Conservation (phyloP, 2,329 filamentous ascomycete species). For the Venturia oleaginea region DNA sequence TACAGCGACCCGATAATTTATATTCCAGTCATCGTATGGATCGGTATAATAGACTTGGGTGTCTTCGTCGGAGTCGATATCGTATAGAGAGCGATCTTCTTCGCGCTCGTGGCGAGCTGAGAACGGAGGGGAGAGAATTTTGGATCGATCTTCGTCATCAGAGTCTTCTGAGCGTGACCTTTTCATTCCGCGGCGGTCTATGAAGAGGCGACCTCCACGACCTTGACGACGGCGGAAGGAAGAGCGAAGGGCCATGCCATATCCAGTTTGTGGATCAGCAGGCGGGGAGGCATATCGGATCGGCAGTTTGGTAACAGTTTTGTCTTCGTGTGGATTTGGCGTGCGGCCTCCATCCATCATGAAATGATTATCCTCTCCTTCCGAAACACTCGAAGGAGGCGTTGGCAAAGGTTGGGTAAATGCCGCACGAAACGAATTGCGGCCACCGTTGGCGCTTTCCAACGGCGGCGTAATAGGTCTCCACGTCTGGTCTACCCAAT, state of each 20-base stretch:
- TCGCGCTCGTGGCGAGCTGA: constrained; percentile 9
- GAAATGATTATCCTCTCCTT: constrained; percentile 56
- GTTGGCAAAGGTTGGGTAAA: constrained; percentile 33
- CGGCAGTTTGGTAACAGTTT: constrained; percentile 21
- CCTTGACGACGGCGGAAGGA: constrained; percentile 78
- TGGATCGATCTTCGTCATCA: constrained; percentile 8
- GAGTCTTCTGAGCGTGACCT: neutral
- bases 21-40: constrained; percentile 15
- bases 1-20: constrained; percentile 13
- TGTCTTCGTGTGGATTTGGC: constrained; percentile 6
- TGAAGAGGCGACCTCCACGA: constrained; percentile 74
- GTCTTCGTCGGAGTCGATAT: constrained; percentile 14
- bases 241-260: constrained; percentile 30
- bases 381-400: constrained; percentile 36
- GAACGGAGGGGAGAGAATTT: constrained; percentile 8
- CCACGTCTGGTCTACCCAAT: constrained; percentile 80
- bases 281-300: constrained; percentile 31
- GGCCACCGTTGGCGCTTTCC: constrained; percentile 34
- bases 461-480: constrained; percentile 72
- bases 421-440: constrained; percentile 31
- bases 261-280: constrained; percentile 22
- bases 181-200: constrained; percentile 58
- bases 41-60: constrained; percentile 12
- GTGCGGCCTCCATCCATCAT: constrained; percentile 13
- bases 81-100: constrained; percentile 9